Base-by-base conservation (phyloP, 345 rosid genomes). In the Brassica cretica region DNA sequence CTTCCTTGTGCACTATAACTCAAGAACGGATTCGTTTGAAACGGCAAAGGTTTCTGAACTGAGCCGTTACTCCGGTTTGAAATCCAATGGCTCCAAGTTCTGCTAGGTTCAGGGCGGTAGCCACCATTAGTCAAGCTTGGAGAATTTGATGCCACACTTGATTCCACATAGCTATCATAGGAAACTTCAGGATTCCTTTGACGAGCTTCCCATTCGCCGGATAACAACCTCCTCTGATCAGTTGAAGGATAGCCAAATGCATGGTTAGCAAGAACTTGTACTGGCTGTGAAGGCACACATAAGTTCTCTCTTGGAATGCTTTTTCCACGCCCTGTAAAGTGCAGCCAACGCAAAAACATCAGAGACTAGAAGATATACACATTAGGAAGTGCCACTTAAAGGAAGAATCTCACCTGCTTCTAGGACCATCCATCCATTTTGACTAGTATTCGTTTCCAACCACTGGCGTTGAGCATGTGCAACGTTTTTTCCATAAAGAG, bases 401-500 rank as follows among this genome's bases (percentile, higher is more conserved):
- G 8, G 44, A 79, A 73, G 75, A 75, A 63, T 27, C 77, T 79
- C 81, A 92, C 98, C 98, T 85, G 90, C 80, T 59, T 85, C 87
- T 46, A 68, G 76, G 59, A 76, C 82, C 78, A 39, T 55, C 67
- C 62, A 59, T 39, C 66, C 82, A 64, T 74, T 74, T 70, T 55
- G 78, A 74, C 72, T 73, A 69, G 86, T 69, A 87, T 76, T 80
- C 19, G 60, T 75, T 61, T 83, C 86, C 76, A 82, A 58, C 82
- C 74, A 80, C 64, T 49, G 79, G 80, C 71, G 72, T 66, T 68
- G 78, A 18, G 71, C 69, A 37, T 65, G 66, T 60, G 64, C 77
- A 71, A 66, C 70, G 30, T 84, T 67, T 10, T 81, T 84, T 74
- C 75, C 85, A 66, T 76, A 86, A 81, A 73, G 81, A 87, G 74